These are phyloP conservation scores for Ceriops tagal DNA, from an alignment of 345 rosid species.

Conservation along the genomic window DNA sequence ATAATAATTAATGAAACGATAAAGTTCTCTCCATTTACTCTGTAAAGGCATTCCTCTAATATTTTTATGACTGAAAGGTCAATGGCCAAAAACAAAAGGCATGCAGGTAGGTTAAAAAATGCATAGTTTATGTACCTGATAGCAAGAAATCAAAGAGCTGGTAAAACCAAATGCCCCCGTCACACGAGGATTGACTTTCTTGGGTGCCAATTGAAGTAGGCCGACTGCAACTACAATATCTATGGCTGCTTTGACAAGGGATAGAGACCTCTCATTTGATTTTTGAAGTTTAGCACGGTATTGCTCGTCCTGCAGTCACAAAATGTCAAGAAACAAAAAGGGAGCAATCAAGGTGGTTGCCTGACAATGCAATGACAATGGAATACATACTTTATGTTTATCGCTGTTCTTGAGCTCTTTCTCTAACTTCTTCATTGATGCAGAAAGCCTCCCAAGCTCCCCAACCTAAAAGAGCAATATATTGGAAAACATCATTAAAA, in stretches of 20 bases:
- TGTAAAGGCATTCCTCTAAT: too few relatives aligned
- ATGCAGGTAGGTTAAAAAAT: too few relatives aligned
- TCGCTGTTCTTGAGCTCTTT: conserved; percentile 66
- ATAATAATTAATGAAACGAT: too few relatives aligned
- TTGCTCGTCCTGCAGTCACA: conserved; percentile 55
- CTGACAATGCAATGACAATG: not conserved
- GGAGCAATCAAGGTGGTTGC: not conserved
- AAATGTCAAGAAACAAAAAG: not conserved
- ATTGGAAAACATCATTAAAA: not conserved
- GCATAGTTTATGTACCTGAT: conserved; percentile 53
- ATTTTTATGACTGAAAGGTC: too few relatives aligned
- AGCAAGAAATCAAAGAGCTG: conserved; percentile 86
- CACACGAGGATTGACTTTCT: conserved; percentile 81
- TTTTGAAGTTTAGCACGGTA: conserved; percentile 67
- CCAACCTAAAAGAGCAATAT: conserved; percentile 46
- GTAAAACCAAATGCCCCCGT: conserved; percentile 83
- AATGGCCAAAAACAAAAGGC: not conserved
- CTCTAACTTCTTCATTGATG: conserved; percentile 72
- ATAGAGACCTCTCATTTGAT: conserved; percentile 78
- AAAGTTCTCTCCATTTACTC: too few relatives aligned
- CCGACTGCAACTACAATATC: conserved; percentile 87
- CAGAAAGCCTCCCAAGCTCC: conserved; percentile 82
- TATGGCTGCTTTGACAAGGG: conserved; percentile 74
- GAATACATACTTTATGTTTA: conserved; percentile 50
- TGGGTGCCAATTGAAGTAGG: conserved; percentile 83